Percentiles rank a stretch among this genome's conserved stretches.
phyloP scores from a whole-genome alignment of 495 filamentous ascomycete species.

The Penicillium ochrochloron region DNA sequence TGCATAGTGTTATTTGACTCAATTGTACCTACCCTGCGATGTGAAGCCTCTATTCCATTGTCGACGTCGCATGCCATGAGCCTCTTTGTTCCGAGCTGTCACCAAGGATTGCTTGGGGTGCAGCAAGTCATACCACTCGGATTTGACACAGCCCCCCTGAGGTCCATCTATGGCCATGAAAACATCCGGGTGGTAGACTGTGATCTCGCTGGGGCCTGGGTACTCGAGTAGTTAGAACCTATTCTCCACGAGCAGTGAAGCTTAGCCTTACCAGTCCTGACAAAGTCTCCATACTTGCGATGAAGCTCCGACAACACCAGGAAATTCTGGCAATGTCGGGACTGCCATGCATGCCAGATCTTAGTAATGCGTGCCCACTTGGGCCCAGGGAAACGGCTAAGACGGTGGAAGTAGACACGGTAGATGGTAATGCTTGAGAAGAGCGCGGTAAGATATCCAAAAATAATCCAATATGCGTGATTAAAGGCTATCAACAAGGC shows the following conservation, averaged over 20 bases:
- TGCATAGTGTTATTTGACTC: background rate
- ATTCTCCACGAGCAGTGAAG: background rate
- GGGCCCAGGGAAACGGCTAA: slow-evolving; percentile 51
- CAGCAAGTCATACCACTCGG: slow-evolving; percentile 52
- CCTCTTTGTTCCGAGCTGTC: slow-evolving; percentile 37
- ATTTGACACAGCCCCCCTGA: slow-evolving; percentile 36
- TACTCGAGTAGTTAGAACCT: background rate
- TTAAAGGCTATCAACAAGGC: background rate
- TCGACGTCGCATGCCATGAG: slow-evolving; percentile 38
- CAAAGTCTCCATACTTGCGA: slow-evolving; percentile 43
- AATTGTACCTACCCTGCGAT: slow-evolving; percentile 27
- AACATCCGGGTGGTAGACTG: slow-evolving; percentile 38
- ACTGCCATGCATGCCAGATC: slow-evolving; percentile 49
- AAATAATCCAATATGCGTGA: slow-evolving; percentile 1
- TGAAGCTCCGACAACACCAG: slow-evolving; percentile 35
- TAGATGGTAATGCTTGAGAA: slow-evolving; percentile 53
- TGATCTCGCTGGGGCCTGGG: slow-evolving; percentile 42
- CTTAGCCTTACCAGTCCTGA: slow-evolving; percentile 38
- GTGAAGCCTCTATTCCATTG: slow-evolving; percentile 44
- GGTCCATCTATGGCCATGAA: slow-evolving; percentile 39
- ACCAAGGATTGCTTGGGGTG: slow-evolving; percentile 43
- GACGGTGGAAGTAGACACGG: slow-evolving; percentile 42
- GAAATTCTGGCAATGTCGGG: slow-evolving; percentile 38
- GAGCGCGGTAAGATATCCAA: slow-evolving; percentile 27
- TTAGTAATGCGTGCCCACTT: slow-evolving; percentile 44